Evolutionary conservation across 129 eudicot genomes (phyloP).

Genomic region (Logfia minima): DNA sequence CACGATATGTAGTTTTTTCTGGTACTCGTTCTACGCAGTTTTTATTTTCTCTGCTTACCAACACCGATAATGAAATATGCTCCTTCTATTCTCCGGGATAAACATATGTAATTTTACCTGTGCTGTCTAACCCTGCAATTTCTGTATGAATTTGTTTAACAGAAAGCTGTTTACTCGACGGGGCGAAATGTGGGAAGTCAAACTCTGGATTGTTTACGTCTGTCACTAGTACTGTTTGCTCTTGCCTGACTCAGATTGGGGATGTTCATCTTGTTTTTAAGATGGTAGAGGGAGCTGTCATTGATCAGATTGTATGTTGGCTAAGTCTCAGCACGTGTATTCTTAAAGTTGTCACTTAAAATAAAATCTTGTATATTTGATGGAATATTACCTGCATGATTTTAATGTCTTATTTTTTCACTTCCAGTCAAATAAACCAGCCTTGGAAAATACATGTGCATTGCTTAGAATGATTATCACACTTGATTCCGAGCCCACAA

Average conservation of each 20-base stretch:
- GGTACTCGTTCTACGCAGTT: constrained; percentile 30
- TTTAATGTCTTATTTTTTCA: not conserved
- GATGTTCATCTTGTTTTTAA: constrained; percentile 59
- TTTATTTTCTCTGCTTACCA: not conserved
- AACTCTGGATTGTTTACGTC: constrained; percentile 45
- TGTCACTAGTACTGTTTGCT: constrained; percentile 58
- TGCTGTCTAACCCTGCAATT: not conserved
- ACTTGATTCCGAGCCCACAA: constrained; percentile 62
- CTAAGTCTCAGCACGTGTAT: not conserved
- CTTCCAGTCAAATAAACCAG: constrained; percentile 47
- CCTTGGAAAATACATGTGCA: constrained; percentile 70
- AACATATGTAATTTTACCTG: not conserved
- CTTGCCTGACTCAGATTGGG: constrained; percentile 74
- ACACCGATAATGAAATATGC: not conserved
- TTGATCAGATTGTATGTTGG: constrained; percentile 21
- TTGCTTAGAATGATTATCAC: constrained; percentile 67
- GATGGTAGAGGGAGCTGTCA: constrained; percentile 66
- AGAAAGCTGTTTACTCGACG: constrained; percentile 38
- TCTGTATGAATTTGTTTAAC: constrained; percentile 28
- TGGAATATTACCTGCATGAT: not conserved
- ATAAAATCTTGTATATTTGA: no score
- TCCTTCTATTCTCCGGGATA: not conserved
- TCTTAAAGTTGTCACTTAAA: not conserved
- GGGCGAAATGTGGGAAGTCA: constrained; percentile 38
- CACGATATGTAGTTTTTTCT: constrained; percentile 53